Conservation (phyloP, 345 rosid species). For the Citrus unshiu region DNA sequence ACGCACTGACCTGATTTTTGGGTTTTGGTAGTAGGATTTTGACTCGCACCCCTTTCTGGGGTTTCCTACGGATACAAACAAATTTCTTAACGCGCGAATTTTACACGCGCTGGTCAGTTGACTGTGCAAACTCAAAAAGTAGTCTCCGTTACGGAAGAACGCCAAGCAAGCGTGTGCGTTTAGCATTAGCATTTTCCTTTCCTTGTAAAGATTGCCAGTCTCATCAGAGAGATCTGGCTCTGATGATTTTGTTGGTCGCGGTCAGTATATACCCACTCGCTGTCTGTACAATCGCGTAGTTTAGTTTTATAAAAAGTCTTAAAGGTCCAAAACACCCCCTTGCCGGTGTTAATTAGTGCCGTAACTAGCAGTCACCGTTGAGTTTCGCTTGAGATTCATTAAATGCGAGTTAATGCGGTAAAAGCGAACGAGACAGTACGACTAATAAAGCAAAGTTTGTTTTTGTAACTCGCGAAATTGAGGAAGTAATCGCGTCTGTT, state of each 20-base stretch:
- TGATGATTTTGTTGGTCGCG: background rate
- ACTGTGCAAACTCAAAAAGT: background rate
- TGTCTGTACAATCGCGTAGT: background rate
- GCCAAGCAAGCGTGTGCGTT: constrained; percentile 49
- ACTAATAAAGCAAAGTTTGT: background rate
- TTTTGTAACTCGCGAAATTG: background rate
- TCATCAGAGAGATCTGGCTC: constrained; percentile 8
- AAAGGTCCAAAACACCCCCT: constrained; percentile 3
- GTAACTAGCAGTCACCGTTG: background rate
- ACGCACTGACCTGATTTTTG: background rate
- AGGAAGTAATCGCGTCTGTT: background rate
- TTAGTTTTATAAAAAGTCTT: no score
- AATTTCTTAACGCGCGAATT: background rate
- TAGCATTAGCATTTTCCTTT: constrained; percentile 10
- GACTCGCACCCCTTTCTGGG: background rate
- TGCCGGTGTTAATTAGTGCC: background rate
- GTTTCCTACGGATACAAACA: background rate
- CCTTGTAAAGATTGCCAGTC: background rate
- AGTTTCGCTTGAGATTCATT: background rate
- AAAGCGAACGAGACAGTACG: background rate
- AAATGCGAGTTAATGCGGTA: background rate
- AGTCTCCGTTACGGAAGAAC: background rate
- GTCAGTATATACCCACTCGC: constrained; percentile 9
- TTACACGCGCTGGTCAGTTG: constrained; percentile 16
- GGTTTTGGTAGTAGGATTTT: background rate